Base-by-base conservation (phyloP, 2,329 filamentous ascomycete genomes). In the Pseudogymnoascus sp. region DNA sequence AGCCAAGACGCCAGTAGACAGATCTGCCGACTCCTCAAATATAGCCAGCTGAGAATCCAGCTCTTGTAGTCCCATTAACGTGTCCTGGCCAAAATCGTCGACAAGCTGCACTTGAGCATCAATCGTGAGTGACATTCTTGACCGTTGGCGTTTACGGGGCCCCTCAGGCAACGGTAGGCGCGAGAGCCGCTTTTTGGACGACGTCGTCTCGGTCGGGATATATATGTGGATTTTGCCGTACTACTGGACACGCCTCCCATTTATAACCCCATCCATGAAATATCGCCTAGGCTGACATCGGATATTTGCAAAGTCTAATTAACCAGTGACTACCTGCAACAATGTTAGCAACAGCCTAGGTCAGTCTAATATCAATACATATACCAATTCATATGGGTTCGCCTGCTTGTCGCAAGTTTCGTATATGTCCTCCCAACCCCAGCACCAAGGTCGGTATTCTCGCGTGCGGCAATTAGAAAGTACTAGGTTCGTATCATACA, bases 41-140 rank as follows among this genome's bases (percentile, higher is more conserved):
- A 72, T 70, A 60, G 71, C 68, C 36, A 74, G 66, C 63, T 74
- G 72, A 61, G 72, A 73, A 65, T 73, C 71, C 61, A 73, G 63
- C 66, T 73, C 71, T 67, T 72, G 68, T 57, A 71, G 65, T 33
- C 72, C 70, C 70, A 71, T 73, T 65, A 72, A 65, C 28, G 64
- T 50, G 66, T 68, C 64, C 66, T 71, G 68, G 69, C 69, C 69
- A 62, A 73, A 65, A 68, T 73, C 72, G 65, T 72, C 71, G 62
- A 70, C 66, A 60, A 72, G 69, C 66, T 70, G 66, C 62, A 69
- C 65, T 66, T 71, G 71, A 65, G 66, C 63, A 60, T 71, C 72
- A 66, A 72, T 70, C 63, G 67, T 68, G 47, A 68, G 63, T 67
- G 70, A 69, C 73, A 75, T 75, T 47, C 69, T 65, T 64, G 63